These are phyloP conservation scores for Colletotrichum higginsianum DNA, from an alignment of 2,329 filamentous ascomycete genomes.

Conservation along the genomic window DNA sequence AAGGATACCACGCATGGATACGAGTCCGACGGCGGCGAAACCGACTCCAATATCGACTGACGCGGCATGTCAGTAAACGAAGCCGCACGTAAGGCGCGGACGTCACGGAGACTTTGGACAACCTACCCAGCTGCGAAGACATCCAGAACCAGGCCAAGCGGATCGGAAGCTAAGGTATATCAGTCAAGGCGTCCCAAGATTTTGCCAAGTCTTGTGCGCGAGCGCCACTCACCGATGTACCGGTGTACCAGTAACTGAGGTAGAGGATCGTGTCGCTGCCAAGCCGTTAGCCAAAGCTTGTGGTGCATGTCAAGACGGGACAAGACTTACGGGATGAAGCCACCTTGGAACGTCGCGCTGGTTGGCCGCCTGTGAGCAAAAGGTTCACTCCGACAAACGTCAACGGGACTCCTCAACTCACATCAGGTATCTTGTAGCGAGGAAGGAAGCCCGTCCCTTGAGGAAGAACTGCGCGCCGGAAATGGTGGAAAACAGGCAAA, in stretches of 20 bases:
- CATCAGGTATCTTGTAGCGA: constrained; percentile 56
- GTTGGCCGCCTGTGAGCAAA: not conserved
- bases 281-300: constrained; percentile 40
- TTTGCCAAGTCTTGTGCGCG: accelerated
- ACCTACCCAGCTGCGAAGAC: constrained; percentile 49
- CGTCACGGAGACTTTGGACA: no score
- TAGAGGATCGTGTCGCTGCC: constrained; percentile 33
- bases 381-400: accelerated
- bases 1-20: constrained; percentile 67
- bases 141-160: constrained; percentile 80
- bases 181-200: not conserved
- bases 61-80: constrained; percentile 18
- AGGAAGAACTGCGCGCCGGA: constrained; percentile 50
- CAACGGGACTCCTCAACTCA: constrained; percentile 46
- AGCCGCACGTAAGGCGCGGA: accelerated
- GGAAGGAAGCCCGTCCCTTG: constrained; percentile 54
- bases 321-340: constrained; percentile 56
- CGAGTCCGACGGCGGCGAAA: constrained; percentile 69
- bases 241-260: constrained; percentile 79
- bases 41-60: constrained; percentile 63
- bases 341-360: constrained; percentile 55
- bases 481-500: constrained; percentile 42
- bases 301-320: constrained; percentile 44
- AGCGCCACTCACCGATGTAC: constrained; percentile 56
- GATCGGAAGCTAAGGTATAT: constrained; percentile 66